These are phyloP conservation scores for Smittium culicis DNA, from an alignment of 371 early-diverging fungal genomes.

Conservation along the genomic window DNA sequence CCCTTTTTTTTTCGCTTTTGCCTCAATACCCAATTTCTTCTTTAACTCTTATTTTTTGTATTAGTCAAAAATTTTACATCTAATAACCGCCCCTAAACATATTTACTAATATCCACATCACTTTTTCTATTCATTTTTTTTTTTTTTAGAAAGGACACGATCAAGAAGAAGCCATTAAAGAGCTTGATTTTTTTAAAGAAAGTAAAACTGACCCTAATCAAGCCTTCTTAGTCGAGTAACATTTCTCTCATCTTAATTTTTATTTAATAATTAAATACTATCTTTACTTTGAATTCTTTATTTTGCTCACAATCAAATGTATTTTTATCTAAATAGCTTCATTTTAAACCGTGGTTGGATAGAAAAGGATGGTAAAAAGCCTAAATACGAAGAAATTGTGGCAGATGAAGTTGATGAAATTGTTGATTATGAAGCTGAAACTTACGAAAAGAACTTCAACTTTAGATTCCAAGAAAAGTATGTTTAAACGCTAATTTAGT, in stretches of 20 bases:
- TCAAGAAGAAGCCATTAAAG: neutral
- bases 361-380: constrained; percentile 46
- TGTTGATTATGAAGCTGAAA: constrained; percentile 56
- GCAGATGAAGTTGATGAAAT: constrained; percentile 50
- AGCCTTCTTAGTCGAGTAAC: constrained; percentile 68
- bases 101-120: too few relatives aligned
- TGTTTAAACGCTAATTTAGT: too few relatives aligned
- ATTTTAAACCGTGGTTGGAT: constrained; percentile 90
- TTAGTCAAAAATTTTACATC: too few relatives aligned
- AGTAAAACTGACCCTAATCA: constrained; percentile 38
- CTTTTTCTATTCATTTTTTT: too few relatives aligned
- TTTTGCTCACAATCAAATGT: too few relatives aligned
- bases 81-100: too few relatives aligned
- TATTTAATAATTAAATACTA: too few relatives aligned
- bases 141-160: constrained; percentile 7
- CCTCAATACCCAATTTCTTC: neutral
- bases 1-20: neutral
- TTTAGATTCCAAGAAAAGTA: constrained; percentile 75
- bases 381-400: constrained; percentile 50
- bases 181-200: constrained; percentile 6
- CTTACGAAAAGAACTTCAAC: constrained; percentile 79
- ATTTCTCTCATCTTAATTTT: constrained; percentile 13
- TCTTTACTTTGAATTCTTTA: too few relatives aligned
- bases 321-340: too few relatives aligned
- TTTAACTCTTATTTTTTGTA: constrained; percentile 7